These are phyloP conservation scores for Ambrosia artemisiifolia DNA, from an alignment of 129 eudicot genomes.

Conservation along the genomic window DNA sequence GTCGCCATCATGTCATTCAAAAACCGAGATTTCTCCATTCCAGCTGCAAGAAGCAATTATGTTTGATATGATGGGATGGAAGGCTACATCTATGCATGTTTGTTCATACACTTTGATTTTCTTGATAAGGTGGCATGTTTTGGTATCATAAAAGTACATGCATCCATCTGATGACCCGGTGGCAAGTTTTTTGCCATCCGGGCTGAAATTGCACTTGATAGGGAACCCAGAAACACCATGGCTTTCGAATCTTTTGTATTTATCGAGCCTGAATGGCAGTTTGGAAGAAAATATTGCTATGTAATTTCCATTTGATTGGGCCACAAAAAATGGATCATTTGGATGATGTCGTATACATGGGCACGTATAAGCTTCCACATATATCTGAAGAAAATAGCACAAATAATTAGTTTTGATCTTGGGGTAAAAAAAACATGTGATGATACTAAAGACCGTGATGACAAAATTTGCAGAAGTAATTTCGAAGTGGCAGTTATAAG, in stretches of 20 bases:
- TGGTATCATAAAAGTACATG: slow-evolving; percentile 60
- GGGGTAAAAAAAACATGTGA: neutral
- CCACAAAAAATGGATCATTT: slow-evolving; percentile 67
- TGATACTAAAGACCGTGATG: neutral
- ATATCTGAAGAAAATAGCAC: slow-evolving; percentile 46
- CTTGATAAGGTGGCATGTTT: slow-evolving; percentile 51
- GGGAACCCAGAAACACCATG: slow-evolving; percentile 86
- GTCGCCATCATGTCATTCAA: slow-evolving; percentile 30
- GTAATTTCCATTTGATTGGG: slow-evolving; percentile 87
- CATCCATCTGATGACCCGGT: slow-evolving; percentile 84
- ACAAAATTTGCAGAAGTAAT: neutral
- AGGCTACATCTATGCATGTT: slow-evolving; percentile 80
- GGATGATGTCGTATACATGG: slow-evolving; percentile 81
- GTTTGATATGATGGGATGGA: slow-evolving; percentile 65
- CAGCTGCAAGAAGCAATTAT: slow-evolving; percentile 81
- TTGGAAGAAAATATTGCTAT: slow-evolving; percentile 78
- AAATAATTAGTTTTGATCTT: neutral
- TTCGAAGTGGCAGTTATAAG: neutral
- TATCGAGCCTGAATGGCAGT: slow-evolving; percentile 73
- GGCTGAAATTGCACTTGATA: slow-evolving; percentile 68
- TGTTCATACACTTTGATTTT: slow-evolving; percentile 65
- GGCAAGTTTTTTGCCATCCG: slow-evolving; percentile 59
- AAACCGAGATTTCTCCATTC: slow-evolving; percentile 65
- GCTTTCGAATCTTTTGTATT: slow-evolving; percentile 76
- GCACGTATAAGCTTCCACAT: slow-evolving; percentile 91